phyloP scores from a whole-genome alignment of 768 basidiomycete species.

The Rhizopogon sp. region DNA sequence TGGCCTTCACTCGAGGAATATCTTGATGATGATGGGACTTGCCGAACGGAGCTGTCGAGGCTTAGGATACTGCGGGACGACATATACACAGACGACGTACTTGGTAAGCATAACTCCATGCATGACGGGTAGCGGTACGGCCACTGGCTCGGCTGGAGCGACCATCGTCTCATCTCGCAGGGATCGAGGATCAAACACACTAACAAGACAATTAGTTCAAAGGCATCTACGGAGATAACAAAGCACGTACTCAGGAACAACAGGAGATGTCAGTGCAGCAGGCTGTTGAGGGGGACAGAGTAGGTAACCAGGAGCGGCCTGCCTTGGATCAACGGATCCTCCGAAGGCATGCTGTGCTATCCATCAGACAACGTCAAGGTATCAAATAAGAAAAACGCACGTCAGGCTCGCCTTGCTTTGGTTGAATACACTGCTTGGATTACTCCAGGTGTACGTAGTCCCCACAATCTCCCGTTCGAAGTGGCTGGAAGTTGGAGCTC shows the following conservation, averaged over 20 bases:
- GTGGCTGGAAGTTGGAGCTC: conserved; percentile 17
- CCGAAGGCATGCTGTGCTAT: conserved; percentile 6
- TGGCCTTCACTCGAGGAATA: conserved; percentile 15
- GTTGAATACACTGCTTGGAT: conserved; percentile 16
- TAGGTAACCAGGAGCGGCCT: conserved; percentile 1
- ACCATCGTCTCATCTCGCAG: conserved; percentile 26
- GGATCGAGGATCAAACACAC: conserved; percentile 23
- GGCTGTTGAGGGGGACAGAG: not conserved
- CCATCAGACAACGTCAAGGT: not conserved
- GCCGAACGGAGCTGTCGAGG: conserved; percentile 11
- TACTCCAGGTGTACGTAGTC: conserved; percentile 29
- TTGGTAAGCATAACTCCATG: conserved; percentile 25
- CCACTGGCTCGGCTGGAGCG: conserved; percentile 17
- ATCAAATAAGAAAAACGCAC: conserved; percentile 11
- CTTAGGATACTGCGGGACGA: not conserved
- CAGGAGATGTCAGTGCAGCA: conserved; percentile 6
- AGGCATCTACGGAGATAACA: not conserved
- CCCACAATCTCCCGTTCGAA: conserved; percentile 25
- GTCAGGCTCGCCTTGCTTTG: conserved; percentile 9
- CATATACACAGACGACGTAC: conserved; percentile 7
- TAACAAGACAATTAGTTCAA: not conserved
- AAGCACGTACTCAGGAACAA: conserved; percentile 19
- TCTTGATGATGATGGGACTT: conserved; percentile 3
- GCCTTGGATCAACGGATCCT: conserved; percentile 26
- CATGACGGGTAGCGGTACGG: conserved; percentile 27